phyloP scores from a whole-genome alignment of 495 filamentous ascomycete species.

The Sporormia fimetaria region DNA sequence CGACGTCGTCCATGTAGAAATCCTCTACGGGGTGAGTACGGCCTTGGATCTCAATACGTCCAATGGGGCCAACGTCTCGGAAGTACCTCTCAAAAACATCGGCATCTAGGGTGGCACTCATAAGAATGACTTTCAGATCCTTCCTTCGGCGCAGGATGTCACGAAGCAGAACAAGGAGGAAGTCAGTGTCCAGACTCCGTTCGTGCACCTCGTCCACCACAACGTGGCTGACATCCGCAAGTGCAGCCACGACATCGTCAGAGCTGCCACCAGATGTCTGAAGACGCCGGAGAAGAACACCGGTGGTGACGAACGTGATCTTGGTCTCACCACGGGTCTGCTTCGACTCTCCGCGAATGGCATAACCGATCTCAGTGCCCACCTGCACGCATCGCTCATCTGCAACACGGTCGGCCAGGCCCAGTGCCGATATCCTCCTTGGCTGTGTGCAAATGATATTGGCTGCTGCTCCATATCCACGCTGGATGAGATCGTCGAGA shows the following conservation, averaged over 20 bases:
- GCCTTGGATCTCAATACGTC: constrained; percentile 72
- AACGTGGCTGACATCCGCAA: constrained; percentile 86
- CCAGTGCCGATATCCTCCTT: constrained; percentile 84
- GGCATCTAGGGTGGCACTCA: constrained; percentile 95
- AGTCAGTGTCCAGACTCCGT: constrained; percentile 88
- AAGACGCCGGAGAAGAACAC: constrained; percentile 80
- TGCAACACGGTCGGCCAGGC: constrained; percentile 85
- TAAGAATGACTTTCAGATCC: constrained; percentile 87
- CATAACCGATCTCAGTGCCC: constrained; percentile 84
- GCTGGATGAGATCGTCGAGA: constrained; percentile 77
- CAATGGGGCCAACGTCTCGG: constrained; percentile 53
- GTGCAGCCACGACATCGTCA: constrained; percentile 57
- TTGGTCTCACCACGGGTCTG: constrained; percentile 56
- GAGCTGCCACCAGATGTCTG: constrained; percentile 72
- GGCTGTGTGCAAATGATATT: constrained; percentile 96
- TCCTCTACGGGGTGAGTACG: constrained; percentile 85
- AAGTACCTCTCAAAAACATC: constrained; percentile 80
- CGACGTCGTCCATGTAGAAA: constrained; percentile 80
- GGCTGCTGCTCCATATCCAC: constrained; percentile 59
- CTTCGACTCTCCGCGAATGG: constrained; percentile 87
- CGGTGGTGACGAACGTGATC: constrained; percentile 93
- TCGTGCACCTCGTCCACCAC: constrained; percentile 98
- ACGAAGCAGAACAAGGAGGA: constrained; percentile 77
- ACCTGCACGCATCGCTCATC: constrained; percentile 75
- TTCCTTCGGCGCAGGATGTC: constrained; percentile 65